Evolutionary conservation across 768 basidiomycete species (phyloP).

Genomic region (Lactarius quietus): DNA sequence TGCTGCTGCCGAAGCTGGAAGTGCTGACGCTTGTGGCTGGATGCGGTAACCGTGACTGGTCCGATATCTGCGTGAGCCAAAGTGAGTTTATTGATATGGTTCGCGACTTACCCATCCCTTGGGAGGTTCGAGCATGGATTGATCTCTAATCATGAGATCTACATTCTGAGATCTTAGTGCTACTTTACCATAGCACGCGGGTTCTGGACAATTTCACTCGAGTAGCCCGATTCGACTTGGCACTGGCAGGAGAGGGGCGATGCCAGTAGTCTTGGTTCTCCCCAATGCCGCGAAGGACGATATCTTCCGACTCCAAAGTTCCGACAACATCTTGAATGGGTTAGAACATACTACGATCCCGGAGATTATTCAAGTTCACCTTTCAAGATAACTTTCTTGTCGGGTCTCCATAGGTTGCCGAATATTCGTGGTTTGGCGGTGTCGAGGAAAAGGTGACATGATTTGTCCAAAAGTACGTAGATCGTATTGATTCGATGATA

Average conservation of each 20-base stretch:
- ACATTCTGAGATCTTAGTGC: background rate
- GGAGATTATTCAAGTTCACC: background rate
- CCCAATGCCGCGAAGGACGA: background rate
- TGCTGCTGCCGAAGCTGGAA: background rate
- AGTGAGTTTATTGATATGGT: background rate
- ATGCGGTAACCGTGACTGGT: background rate
- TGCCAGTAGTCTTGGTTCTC: background rate
- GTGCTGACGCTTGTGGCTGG: background rate
- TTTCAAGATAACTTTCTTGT: slow-evolving; percentile 10
- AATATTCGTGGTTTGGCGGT: background rate
- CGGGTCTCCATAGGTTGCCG: slow-evolving; percentile 13
- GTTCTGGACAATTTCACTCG: background rate
- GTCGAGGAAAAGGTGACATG: background rate
- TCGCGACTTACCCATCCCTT: background rate
- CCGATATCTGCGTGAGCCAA: background rate
- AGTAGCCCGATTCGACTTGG: background rate
- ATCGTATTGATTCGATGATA: background rate
- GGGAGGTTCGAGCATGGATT: background rate
- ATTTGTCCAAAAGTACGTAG: background rate
- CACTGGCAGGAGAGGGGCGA: background rate
- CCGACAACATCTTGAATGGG: background rate
- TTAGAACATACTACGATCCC: no score
- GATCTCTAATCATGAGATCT: slow-evolving; percentile 1
- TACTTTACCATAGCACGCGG: background rate
- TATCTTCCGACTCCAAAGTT: background rate